Evolutionary conservation across 2,329 filamentous ascomycete genomes (phyloP).

Genomic region (Pezicula neosporulosa): DNA sequence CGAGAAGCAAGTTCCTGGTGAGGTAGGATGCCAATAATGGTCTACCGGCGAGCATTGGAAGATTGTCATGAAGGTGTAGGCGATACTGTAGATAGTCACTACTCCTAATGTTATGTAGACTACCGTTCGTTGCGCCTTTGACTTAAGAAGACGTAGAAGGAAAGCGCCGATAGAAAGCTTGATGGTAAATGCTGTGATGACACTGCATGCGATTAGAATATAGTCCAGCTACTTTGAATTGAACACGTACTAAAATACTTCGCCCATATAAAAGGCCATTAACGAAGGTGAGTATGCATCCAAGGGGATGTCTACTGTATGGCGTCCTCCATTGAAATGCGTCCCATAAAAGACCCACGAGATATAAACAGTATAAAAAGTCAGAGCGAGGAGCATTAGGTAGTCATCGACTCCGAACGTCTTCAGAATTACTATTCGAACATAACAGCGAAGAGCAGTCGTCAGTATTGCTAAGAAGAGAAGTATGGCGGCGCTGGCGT

Average conservation of each 20-base stretch:
- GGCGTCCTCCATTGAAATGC: background rate
- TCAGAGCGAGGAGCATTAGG: slow-evolving; percentile 1
- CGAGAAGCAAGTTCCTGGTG: background rate
- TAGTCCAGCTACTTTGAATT: background rate
- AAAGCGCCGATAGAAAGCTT: slow-evolving; percentile 2
- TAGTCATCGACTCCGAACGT: slow-evolving; percentile 2
- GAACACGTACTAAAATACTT: slow-evolving; percentile 2
- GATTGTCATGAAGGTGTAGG: background rate
- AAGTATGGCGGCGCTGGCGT: background rate
- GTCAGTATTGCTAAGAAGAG: background rate
- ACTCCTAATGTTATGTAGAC: background rate
- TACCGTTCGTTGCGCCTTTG: background rate
- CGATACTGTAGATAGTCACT: background rate
- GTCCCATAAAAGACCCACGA: background rate
- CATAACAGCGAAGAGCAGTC: background rate
- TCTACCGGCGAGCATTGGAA: slow-evolving; percentile 1
- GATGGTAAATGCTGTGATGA: background rate
- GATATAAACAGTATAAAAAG: background rate
- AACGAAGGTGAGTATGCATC: background rate
- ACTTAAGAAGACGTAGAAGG: slow-evolving; percentile 1
- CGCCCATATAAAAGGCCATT: slow-evolving; percentile 1
- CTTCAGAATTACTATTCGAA: background rate
- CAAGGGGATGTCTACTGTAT: background rate
- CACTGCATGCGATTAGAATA: background rate
- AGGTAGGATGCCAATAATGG: background rate